These are phyloP conservation scores for Lumnitzera littorea DNA, from an alignment of 345 rosid species.

Conservation along the genomic window DNA sequence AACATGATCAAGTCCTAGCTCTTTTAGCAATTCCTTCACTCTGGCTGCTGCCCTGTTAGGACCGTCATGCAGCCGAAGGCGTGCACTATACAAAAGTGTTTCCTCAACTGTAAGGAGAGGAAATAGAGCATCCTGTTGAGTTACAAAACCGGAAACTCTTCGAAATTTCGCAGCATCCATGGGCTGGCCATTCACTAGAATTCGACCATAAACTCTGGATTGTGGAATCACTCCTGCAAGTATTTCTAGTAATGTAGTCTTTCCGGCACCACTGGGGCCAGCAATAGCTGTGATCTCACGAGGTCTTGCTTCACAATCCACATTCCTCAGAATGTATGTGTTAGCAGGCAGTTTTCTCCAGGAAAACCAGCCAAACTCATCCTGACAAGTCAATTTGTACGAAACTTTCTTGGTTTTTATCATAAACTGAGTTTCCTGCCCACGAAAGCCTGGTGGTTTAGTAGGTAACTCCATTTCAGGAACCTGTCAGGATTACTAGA, in stretches of 20 bases:
- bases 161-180: slow-evolving; percentile 47
- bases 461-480: slow-evolving; percentile 66
- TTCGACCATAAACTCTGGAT: slow-evolving; percentile 40
- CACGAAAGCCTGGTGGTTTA: slow-evolving; percentile 23
- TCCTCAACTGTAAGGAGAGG: slow-evolving; percentile 82
- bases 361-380: slow-evolving; percentile 20
- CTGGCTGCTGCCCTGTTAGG: slow-evolving; percentile 31
- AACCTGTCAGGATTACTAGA: background rate
- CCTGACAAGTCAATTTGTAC: slow-evolving; percentile 37
- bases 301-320: slow-evolving; percentile 58
- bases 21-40: slow-evolving; percentile 52
- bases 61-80: slow-evolving; percentile 52
- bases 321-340: slow-evolving; percentile 45
- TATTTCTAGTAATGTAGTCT: slow-evolving; percentile 77
- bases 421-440: slow-evolving; percentile 32
- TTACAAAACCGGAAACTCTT: slow-evolving; percentile 69
- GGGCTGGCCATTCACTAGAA: slow-evolving; percentile 55
- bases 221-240: slow-evolving; percentile 57
- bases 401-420: slow-evolving; percentile 57
- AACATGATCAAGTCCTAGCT: slow-evolving; percentile 67
- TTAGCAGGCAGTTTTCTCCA: slow-evolving; percentile 16
- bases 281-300: slow-evolving; percentile 69
- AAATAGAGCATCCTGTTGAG: slow-evolving; percentile 83
- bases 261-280: slow-evolving; percentile 94
- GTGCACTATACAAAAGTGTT: slow-evolving; percentile 75